phyloP scores from a whole-genome alignment of 78 protist genomes.

The Guillardia theta region DNA sequence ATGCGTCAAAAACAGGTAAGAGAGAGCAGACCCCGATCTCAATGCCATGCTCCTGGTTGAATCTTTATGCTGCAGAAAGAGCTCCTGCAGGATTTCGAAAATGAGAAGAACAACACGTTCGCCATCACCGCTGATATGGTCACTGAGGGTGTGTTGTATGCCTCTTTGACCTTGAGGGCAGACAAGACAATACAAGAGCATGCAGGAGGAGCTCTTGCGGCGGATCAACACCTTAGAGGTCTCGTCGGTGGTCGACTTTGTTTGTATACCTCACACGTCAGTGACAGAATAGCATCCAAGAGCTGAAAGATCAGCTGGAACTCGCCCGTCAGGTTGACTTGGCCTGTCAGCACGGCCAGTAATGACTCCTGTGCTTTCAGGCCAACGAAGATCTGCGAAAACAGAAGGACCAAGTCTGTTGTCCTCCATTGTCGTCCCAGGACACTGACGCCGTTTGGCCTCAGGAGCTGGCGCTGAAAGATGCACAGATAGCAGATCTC shows the following conservation, averaged over 20 bases:
- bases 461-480: conserved; percentile 44
- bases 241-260: too few relatives aligned
- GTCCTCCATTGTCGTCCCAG: neutral
- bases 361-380: neutral
- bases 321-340: neutral
- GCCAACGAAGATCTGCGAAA: conserved; percentile 6
- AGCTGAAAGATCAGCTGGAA: conserved; percentile 57
- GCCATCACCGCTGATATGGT: conserved; percentile 74
- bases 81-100: conserved; percentile 40
- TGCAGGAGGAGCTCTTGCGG: conserved; percentile 67
- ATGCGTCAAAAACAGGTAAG: conserved; percentile 21
- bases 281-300: neutral
- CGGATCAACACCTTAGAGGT: conserved; percentile 58
- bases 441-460: neutral
- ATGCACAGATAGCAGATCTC: conserved; percentile 48
- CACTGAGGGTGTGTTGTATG: too few relatives aligned
- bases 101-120: conserved; percentile 46
- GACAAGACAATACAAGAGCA: conserved; percentile 72
- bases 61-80: neutral
- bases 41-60: neutral
- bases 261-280: too few relatives aligned
- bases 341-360: neutral
- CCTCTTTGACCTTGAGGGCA: too few relatives aligned
- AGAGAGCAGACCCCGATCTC: neutral
- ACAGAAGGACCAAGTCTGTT: conserved; percentile 35